Evolutionary conservation across 2,329 filamentous ascomycete species (phyloP).

Genomic region (Monosporascus ibericus): DNA sequence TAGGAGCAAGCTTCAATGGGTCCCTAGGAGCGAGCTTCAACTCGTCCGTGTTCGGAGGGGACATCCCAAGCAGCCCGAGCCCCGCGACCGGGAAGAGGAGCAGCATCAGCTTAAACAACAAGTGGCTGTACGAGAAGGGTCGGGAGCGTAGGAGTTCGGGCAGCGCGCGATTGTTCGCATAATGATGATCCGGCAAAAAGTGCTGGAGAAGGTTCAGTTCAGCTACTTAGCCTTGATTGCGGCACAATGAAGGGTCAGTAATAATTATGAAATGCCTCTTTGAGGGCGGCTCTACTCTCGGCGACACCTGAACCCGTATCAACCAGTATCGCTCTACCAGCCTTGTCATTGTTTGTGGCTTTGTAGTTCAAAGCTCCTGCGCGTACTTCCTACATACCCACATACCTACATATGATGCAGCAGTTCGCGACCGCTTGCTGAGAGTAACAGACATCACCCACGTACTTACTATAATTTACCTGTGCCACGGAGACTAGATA

Average conservation of each 20-base stretch:
- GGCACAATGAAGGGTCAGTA: not conserved
- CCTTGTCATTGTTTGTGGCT: no score
- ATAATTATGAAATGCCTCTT: not conserved
- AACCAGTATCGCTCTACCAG: no score
- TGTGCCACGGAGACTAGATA: not conserved
- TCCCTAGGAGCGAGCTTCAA: constrained; percentile 32
- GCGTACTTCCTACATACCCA: no score
- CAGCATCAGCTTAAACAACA: constrained; percentile 77
- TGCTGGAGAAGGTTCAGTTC: not conserved
- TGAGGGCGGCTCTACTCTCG: not conserved
- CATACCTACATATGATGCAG: no score
- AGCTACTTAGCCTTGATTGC: no score
- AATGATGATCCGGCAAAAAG: not conserved
- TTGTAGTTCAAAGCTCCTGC: no score
- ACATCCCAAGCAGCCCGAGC: constrained; percentile 66
- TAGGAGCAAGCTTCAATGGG: constrained; percentile 48
- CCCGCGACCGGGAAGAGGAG: constrained; percentile 58
- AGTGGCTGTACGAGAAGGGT: constrained; percentile 90
- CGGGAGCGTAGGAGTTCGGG: constrained; percentile 42
- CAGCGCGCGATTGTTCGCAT: constrained; percentile 30
- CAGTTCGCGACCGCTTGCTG: not conserved
- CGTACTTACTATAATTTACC: not conserved
- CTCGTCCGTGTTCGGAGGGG: constrained; percentile 45
- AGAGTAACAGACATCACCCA: not conserved
- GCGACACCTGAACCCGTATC: not conserved